A percentile compares a stretch with the other conserved stretches of the same genome.
These are phyloP conservation scores for Annulohypoxylon stygium DNA, from an alignment of 495 filamentous ascomycete species.

Conservation along the genomic window DNA sequence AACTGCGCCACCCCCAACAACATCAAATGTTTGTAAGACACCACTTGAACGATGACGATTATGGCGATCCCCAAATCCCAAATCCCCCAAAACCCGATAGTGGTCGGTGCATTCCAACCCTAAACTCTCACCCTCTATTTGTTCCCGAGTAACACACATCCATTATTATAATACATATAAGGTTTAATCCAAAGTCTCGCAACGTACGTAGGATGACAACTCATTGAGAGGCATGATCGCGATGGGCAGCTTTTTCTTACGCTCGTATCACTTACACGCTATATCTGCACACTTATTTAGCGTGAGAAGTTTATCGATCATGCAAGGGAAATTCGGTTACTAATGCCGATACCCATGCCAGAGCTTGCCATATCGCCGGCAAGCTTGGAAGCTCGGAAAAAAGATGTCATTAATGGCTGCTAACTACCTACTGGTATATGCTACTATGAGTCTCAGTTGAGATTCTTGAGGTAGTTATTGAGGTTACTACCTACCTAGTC, in stretches of 20 bases:
- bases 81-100: neutral
- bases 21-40: slow-evolving; percentile 24
- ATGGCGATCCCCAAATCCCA: slow-evolving; percentile 11
- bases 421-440: neutral
- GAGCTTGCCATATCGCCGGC: slow-evolving; percentile 1
- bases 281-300: slow-evolving; percentile 11
- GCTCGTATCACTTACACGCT: slow-evolving; percentile 13
- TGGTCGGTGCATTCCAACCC: neutral
- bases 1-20: slow-evolving; percentile 39
- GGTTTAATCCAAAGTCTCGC: neutral
- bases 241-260: slow-evolving; percentile 2
- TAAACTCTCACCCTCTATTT: no score
- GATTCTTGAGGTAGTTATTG: no score
- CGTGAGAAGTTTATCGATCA: slow-evolving; percentile 17
- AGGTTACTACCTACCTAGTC: no score
- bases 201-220: neutral
- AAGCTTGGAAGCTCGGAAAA: neutral
- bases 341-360: slow-evolving; percentile 1
- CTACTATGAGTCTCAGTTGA: neutral
- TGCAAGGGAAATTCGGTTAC: slow-evolving; percentile 14
- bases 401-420: neutral
- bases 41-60: slow-evolving; percentile 16
- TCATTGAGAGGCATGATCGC: neutral
- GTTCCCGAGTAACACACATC: neutral
- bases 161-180: neutral